Evolutionary conservation across 1,139 yeast genomes (phyloP).

Genomic region (Sugiyamaella pinicola): DNA sequence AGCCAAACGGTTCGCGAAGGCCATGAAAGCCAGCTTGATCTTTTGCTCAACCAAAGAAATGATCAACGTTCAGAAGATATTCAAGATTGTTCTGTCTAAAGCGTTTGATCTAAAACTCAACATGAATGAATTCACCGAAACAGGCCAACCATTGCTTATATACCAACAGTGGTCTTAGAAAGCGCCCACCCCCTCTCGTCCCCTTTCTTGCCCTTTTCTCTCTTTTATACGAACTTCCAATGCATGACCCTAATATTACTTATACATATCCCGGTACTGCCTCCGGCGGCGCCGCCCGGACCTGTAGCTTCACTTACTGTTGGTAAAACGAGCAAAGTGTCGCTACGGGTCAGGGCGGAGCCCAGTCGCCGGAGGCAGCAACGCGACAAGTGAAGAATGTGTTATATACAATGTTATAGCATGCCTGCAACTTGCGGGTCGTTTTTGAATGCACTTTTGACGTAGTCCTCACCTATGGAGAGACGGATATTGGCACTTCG

Average conservation of each 20-base stretch:
- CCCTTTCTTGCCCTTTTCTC: neutral
- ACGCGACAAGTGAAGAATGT: neutral
- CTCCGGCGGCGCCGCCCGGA: neutral
- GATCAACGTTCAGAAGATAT: constrained; percentile 90
- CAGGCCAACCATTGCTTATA: constrained; percentile 87
- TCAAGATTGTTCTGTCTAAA: constrained; percentile 86
- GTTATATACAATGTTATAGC: constrained; percentile 26
- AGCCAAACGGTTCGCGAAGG: constrained; percentile 84
- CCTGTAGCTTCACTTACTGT: no score
- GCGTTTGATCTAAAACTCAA: constrained; percentile 86
- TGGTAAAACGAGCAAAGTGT: neutral
- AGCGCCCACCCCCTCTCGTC: neutral
- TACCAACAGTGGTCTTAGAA: constrained; percentile 51
- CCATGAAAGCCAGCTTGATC: constrained; percentile 87
- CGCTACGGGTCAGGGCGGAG: no score
- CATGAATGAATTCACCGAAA: constrained; percentile 77
- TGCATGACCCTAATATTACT: neutral
- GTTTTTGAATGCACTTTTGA: constrained; percentile 57
- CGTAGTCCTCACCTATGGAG: constrained; percentile 70
- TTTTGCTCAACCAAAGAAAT: constrained; percentile 94
- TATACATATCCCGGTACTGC: neutral
- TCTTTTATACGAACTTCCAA: constrained; percentile 3
- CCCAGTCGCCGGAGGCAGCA: no score
- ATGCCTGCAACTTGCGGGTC: constrained; percentile 50
- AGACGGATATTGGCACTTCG: constrained; percentile 64